phyloP scores from a whole-genome alignment of 441 rosid genomes.

The Bocquillonia castaneifolia region DNA sequence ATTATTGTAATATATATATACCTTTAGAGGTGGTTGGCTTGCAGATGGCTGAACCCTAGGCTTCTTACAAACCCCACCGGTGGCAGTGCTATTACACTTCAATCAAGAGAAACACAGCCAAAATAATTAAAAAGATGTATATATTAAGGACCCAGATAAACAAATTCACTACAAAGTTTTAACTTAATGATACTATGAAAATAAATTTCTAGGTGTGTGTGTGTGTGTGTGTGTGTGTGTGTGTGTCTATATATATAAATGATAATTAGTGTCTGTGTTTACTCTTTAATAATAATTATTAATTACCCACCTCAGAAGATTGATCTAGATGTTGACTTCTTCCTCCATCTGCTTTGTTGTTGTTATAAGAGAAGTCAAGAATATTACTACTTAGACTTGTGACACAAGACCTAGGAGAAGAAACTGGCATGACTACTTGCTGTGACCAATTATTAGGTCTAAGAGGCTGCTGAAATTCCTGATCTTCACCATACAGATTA shows the following conservation, averaged over 20 bases:
- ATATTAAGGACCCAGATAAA: background rate
- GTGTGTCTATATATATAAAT: no score
- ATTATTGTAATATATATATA: slow-evolving; percentile 34
- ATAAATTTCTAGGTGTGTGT: no score
- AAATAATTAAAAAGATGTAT: background rate
- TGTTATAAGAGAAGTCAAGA: slow-evolving; percentile 63
- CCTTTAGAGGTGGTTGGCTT: slow-evolving; percentile 76
- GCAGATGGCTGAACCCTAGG: slow-evolving; percentile 79
- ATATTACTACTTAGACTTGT: slow-evolving; percentile 56
- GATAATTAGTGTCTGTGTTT: no score
- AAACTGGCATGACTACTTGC: slow-evolving; percentile 37
- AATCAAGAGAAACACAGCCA: background rate
- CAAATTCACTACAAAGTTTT: background rate
- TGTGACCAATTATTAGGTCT: slow-evolving; percentile 35
- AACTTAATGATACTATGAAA: no score
- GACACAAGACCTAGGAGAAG: slow-evolving; percentile 70
- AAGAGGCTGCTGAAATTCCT: slow-evolving; percentile 23
- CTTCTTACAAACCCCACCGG: slow-evolving; percentile 66
- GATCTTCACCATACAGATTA: slow-evolving; percentile 40
- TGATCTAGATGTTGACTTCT: slow-evolving; percentile 59
- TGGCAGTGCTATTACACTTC: slow-evolving; percentile 77
- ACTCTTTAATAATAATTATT: no score
- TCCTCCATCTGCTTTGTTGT: slow-evolving; percentile 38
- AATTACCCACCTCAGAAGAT: slow-evolving; percentile 54
- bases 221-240: no score